A percentile compares a stretch with the other conserved stretches of the same genome.
phyloP scores from a whole-genome alignment of 2,329 filamentous ascomycete genomes.

The Incumbomyces lentus region DNA sequence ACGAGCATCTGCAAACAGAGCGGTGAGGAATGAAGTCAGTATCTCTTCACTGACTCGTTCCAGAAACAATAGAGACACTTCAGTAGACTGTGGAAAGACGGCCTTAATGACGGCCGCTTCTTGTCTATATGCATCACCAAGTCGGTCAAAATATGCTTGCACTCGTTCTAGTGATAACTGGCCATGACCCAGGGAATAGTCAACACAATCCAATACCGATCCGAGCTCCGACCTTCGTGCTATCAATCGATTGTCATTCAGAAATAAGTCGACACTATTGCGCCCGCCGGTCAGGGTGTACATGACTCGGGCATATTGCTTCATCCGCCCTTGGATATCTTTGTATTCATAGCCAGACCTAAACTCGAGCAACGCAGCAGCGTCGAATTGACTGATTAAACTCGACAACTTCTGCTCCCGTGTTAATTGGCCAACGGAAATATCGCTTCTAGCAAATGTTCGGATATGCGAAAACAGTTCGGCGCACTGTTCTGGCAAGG shows the following conservation, averaged over 20 bases:
- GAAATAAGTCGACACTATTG: conserved; percentile 71
- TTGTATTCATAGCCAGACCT: conserved; percentile 81
- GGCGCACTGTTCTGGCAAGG: conserved; percentile 81
- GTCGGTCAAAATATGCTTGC: conserved; percentile 64
- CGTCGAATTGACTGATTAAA: conserved; percentile 79
- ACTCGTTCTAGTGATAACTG: conserved; percentile 69
- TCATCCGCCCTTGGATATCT: conserved; percentile 83
- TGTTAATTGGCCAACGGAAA: conserved; percentile 59
- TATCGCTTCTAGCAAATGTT: conserved; percentile 71
- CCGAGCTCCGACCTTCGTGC: conserved; percentile 60
- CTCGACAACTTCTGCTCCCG: conserved; percentile 61
- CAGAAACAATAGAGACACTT: conserved; percentile 67
- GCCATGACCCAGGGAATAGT: conserved; percentile 48
- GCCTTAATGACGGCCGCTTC: conserved; percentile 69
- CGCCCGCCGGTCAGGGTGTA: conserved; percentile 70
- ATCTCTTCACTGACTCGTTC: conserved; percentile 74
- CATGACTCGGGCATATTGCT: conserved; percentile 76
- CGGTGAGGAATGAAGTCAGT: conserved; percentile 74
- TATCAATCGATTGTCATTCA: conserved; percentile 80
- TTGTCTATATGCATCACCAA: conserved; percentile 69
- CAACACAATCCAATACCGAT: conserved; percentile 72
- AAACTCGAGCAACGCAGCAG: conserved; percentile 81
- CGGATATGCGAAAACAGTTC: conserved; percentile 75
- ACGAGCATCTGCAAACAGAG: conserved; percentile 79
- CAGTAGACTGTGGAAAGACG: conserved; percentile 62